Percentiles rank a stretch among this genome's conserved stretches.
These are phyloP conservation scores for Fusarium tricinctum DNA, from an alignment of 2,329 filamentous ascomycete genomes.

Conservation along the genomic window DNA sequence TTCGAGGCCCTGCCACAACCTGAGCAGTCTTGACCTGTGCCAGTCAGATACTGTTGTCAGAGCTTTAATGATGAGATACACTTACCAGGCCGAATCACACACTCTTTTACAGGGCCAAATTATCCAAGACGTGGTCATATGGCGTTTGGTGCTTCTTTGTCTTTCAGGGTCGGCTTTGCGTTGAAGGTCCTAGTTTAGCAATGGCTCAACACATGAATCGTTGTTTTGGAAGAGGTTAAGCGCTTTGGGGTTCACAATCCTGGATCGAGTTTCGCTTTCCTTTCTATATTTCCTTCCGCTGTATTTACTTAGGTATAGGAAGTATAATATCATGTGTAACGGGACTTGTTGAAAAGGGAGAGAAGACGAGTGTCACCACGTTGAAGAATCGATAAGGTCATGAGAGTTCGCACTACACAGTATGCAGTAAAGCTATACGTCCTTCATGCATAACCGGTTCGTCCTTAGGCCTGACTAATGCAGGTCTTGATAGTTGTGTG, in stretches of 20 bases:
- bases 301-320: neutral
- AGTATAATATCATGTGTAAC: neutral
- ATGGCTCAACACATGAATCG: neutral
- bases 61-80: neutral
- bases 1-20: conserved; percentile 40
- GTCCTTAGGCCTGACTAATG: too few species aligned
- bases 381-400: too few species aligned
- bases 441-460: neutral
- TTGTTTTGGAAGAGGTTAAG: neutral
- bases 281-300: neutral
- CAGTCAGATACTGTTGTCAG: neutral
- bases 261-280: neutral
- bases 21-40: conserved; percentile 10
- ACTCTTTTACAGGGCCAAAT: neutral
- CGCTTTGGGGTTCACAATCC: neutral
- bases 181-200: neutral
- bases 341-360: too few species aligned
- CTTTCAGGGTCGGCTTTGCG: neutral
- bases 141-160: conserved; percentile 3
- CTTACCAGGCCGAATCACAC: neutral
- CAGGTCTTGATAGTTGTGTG: too few species aligned
- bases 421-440: neutral
- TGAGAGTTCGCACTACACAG: neutral
- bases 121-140: neutral
- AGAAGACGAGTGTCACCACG: too few species aligned